These are phyloP conservation scores for Musa schizocarpa DNA, from an alignment of 176 grass and related monocot species.

Conservation along the genomic window DNA sequence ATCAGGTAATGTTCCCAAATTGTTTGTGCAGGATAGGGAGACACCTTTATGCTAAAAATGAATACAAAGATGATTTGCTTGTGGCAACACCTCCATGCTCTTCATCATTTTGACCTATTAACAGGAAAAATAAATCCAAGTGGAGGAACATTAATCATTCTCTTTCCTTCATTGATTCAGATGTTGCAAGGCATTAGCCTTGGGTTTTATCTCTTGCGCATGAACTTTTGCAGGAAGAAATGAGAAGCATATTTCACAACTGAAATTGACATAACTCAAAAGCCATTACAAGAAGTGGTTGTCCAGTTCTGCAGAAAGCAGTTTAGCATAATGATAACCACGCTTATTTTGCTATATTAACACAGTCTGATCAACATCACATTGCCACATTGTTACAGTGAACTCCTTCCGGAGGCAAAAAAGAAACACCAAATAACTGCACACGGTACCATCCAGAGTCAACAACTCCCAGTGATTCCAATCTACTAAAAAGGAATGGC, in stretches of 20 bases:
- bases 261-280: neutral
- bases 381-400: neutral
- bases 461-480: constrained; percentile 55
- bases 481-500: constrained; percentile 23
- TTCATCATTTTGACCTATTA: too few species aligned
- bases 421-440: neutral
- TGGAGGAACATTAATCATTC: too few species aligned
- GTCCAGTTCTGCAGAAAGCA: too few species aligned
- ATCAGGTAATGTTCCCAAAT: too few species aligned
- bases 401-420: constrained; percentile 5
- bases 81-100: too few species aligned
- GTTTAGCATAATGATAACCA: neutral
- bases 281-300: neutral
- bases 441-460: constrained; percentile 17
- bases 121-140: too few species aligned
- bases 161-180: too few species aligned
- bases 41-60: too few species aligned
- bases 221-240: neutral
- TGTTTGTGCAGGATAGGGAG: too few species aligned
- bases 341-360: neutral
- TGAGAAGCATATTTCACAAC: neutral
- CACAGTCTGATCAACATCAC: neutral
- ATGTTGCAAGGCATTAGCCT: too few species aligned
- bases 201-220: too few species aligned
- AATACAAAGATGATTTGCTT: too few species aligned